Base-by-base conservation (phyloP, 495 filamentous ascomycete genomes). In the Neurospora intermedia region DNA sequence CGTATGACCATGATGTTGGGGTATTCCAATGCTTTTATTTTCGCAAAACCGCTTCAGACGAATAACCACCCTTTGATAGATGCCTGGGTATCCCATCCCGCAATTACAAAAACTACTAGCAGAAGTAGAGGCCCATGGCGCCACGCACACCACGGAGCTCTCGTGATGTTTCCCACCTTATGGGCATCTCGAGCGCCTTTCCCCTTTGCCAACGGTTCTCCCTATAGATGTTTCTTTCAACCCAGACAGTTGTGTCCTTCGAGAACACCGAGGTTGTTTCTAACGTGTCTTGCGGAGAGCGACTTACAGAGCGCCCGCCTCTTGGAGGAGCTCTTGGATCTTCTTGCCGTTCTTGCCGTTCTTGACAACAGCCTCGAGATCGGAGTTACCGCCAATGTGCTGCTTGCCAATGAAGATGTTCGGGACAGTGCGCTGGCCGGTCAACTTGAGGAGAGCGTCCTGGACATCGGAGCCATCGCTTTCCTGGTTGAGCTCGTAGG, bases 331-430 rank as follows among this genome's bases (percentile, higher is more conserved):
- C 40, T 74, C 73, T 78, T 84, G 78, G 48, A 86, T 79, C 70
- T 73, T 74, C 78, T 84, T 81, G 74, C 80, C 81, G 18, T 78
- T 72, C 77, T 82, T 83, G 74, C 73, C 76, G 18, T 76, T 77
- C 41, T 73, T 73, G n/a, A 74, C 73, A 15, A 82, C 79, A 4
- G 81, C 86, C 84, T 98, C 93, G 73, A 99, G 82, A 78, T 98
- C 96, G 7, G 94, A 97, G 88, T 98, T 98, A 69, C 96, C 96
- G 46, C 96, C 95, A 80, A 99, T 96, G 83, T 98, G 96, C 82
- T 94, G 82, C 86, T 94, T 81, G 76, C 82, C 82, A 84, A 99
- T 98, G 86, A 91, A 99, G 84, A 98, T 92, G 84, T 97, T 98
- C 71, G 96, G 96, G 9, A 99, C 96, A 74, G 91, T 94, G 77